A percentile compares a stretch with the other conserved stretches of the same genome.
These are phyloP conservation scores for Penicillium bialowiezense DNA, from an alignment of 495 filamentous ascomycete species.

Conservation along the genomic window DNA sequence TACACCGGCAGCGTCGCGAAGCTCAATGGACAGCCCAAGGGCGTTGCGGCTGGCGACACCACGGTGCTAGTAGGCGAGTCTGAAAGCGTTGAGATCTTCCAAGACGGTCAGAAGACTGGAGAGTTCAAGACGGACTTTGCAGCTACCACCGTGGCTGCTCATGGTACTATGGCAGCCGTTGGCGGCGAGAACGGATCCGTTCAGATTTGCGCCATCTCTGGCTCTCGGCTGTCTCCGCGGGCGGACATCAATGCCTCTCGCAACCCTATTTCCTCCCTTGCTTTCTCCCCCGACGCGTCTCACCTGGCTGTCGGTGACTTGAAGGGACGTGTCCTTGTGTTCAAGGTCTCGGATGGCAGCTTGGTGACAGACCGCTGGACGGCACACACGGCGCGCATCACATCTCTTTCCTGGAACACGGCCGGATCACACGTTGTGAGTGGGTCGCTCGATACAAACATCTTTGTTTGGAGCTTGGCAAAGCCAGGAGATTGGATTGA, in stretches of 20 bases:
- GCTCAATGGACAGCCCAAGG: slow-evolving; percentile 61
- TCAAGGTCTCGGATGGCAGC: slow-evolving; percentile 48
- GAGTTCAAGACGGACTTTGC: slow-evolving; percentile 64
- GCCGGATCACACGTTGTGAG: slow-evolving; percentile 75
- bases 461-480: slow-evolving; percentile 86
- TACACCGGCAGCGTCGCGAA: slow-evolving; percentile 55
- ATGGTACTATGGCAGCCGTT: slow-evolving; percentile 65
- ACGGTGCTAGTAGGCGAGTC: slow-evolving; percentile 63
- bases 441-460: slow-evolving; percentile 82
- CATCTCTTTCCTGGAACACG: slow-evolving; percentile 76
- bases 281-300: slow-evolving; percentile 73
- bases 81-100: slow-evolving; percentile 61
- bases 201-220: slow-evolving; percentile 64
- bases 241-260: slow-evolving; percentile 39
- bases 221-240: slow-evolving; percentile 44
- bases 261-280: slow-evolving; percentile 51
- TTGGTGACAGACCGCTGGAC: slow-evolving; percentile 72
- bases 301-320: slow-evolving; percentile 78
- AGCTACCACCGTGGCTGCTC: slow-evolving; percentile 68
- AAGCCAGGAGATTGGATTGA: slow-evolving; percentile 80
- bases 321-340: slow-evolving; percentile 82
- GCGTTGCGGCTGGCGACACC: slow-evolving; percentile 42
- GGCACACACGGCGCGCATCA: slow-evolving; percentile 85
- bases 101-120: slow-evolving; percentile 53
- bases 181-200: slow-evolving; percentile 69